phyloP scores from a whole-genome alignment of 139 green algal genomes.

The Nannochloris sp. region DNA sequence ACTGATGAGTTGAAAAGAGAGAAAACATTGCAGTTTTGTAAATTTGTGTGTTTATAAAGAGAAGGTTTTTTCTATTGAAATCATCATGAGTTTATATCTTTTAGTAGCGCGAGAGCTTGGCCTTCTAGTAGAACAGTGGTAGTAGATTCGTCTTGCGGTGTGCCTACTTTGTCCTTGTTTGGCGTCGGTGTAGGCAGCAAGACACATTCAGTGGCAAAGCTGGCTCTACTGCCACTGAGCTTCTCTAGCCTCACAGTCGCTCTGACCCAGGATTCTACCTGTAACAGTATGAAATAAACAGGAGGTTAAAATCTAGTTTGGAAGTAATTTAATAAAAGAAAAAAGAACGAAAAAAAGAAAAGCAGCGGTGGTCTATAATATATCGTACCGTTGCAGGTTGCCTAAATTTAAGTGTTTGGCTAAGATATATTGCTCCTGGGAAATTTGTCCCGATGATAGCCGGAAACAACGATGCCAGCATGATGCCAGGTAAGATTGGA shows the following conservation, averaged over 20 bases:
- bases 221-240: slow-evolving; percentile 2
- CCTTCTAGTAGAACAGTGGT: neutral
- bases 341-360: neutral
- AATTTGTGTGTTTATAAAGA: neutral
- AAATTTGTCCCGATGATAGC: slow-evolving; percentile 60
- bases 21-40: neutral
- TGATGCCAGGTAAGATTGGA: slow-evolving; percentile 58
- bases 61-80: neutral
- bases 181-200: neutral
- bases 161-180: neutral
- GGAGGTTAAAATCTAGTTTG: too few relatives aligned
- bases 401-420: slow-evolving; percentile 58
- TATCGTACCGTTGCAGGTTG: slow-evolving; percentile 27
- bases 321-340: neutral
- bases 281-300: neutral
- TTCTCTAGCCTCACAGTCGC: slow-evolving; percentile 9
- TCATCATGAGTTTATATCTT: neutral
- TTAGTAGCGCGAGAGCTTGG: neutral
- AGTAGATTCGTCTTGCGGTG: slow-evolving; percentile 1
- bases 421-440: slow-evolving; percentile 58
- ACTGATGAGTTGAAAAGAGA: neutral
- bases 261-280: neutral
- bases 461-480: slow-evolving; percentile 65
- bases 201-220: slow-evolving; percentile 7
- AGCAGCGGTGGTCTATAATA: too few relatives aligned